Evolutionary conservation across 78 protist genomes (phyloP).

Genomic region (Dictyostelium intermedium): DNA sequence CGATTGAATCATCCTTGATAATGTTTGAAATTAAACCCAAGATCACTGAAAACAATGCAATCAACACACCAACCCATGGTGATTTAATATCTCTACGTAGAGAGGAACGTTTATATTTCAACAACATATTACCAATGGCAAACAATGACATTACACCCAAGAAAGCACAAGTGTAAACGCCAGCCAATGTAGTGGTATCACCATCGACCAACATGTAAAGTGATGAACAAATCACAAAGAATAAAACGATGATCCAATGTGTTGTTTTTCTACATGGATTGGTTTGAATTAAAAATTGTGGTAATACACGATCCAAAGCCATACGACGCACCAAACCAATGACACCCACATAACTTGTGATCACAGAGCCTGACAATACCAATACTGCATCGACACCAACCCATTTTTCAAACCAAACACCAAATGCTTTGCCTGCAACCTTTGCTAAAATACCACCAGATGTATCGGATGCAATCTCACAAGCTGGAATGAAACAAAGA

Average conservation of each 20-base stretch:
- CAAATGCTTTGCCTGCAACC: conserved; percentile 10
- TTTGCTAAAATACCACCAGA: conserved; percentile 25
- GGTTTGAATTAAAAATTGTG: conserved; percentile 77
- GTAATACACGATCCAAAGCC: conserved; percentile 90
- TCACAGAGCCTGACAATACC: conserved; percentile 89
- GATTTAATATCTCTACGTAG: conserved; percentile 54
- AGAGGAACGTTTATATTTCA: conserved; percentile 87
- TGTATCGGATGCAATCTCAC: conserved; percentile 8
- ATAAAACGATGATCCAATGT: conserved; percentile 81
- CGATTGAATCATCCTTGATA: conserved; percentile 31
- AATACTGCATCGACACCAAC: conserved; percentile 85
- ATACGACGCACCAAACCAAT: conserved; percentile 88
- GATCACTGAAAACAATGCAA: conserved; percentile 43
- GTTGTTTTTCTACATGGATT: conserved; percentile 81
- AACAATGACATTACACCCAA: conserved; percentile 89
- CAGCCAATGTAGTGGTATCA: conserved; percentile 39
- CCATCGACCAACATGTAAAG: conserved; percentile 76
- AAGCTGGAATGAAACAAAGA: conserved; percentile 25
- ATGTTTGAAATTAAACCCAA: conserved; percentile 72
- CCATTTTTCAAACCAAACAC: conserved; percentile 75
- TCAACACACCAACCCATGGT: conserved; percentile 49
- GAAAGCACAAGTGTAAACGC: conserved; percentile 90
- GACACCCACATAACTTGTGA: conserved; percentile 89
- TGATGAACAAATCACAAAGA: conserved; percentile 83
- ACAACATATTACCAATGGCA: conserved; percentile 86